Evolutionary conservation across 2,329 filamentous ascomycete species (phyloP).

Genomic region (Arachnopeziza araneosa): DNA sequence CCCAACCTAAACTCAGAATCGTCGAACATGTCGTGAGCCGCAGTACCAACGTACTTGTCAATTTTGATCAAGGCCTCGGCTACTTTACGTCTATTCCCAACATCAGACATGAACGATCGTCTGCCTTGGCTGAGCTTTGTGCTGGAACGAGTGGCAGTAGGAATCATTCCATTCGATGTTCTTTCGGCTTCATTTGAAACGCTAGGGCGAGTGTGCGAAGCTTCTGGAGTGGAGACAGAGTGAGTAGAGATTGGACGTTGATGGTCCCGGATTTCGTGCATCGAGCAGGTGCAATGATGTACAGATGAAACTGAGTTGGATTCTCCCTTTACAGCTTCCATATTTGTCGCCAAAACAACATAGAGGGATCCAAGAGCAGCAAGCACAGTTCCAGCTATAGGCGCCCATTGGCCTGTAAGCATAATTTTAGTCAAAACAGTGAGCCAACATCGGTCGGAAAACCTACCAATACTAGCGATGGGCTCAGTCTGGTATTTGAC

Average conservation of each 20-base stretch:
- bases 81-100: slow-evolving; percentile 36
- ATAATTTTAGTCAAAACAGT: slow-evolving; percentile 22
- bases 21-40: slow-evolving; percentile 43
- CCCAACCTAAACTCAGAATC: slow-evolving; percentile 43
- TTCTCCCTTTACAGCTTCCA: slow-evolving; percentile 7
- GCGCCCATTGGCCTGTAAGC: slow-evolving; percentile 30
- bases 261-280: not conserved
- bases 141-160: not conserved
- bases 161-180: slow-evolving; percentile 5
- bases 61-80: slow-evolving; percentile 39
- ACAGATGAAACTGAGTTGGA: not conserved
- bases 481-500: slow-evolving; percentile 57
- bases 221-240: slow-evolving; percentile 1
- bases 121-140: not conserved
- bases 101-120: not conserved
- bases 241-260: slow-evolving; percentile 1
- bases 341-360: slow-evolving; percentile 35
- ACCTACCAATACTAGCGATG: slow-evolving; percentile 52
- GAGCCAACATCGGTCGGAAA: not conserved
- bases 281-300: slow-evolving; percentile 3
- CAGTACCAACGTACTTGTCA: slow-evolving; percentile 42
- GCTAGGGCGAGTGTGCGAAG: slow-evolving; percentile 2
- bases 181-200: slow-evolving; percentile 6
- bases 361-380: slow-evolving; percentile 55
- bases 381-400: slow-evolving; percentile 46